Evolutionary conservation across 805 yeast genomes (phyloP).

Genomic region (Suhomyces sp.): DNA sequence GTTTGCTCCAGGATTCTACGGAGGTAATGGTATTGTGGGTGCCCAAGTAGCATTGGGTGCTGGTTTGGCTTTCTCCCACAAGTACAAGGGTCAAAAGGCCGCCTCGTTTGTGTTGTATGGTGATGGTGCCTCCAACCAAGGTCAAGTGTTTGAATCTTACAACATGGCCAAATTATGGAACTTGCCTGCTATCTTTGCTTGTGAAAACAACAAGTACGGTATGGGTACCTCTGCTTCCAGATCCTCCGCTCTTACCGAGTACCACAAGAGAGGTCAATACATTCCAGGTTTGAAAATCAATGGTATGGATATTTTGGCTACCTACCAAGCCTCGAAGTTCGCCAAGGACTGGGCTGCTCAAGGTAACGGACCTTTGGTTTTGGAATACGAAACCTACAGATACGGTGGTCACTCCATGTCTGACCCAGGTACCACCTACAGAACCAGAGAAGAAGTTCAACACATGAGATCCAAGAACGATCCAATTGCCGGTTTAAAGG

Average conservation of each 20-base stretch:
- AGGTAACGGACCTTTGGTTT: slow-evolving; percentile 93
- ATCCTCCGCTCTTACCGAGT: slow-evolving; percentile 94
- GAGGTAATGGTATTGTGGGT: slow-evolving; percentile 99
- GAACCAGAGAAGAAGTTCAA: slow-evolving; percentile 99
- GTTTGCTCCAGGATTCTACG: slow-evolving; percentile 93
- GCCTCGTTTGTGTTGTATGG: slow-evolving; percentile 92
- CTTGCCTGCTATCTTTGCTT: slow-evolving; percentile 89
- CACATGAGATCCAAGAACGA: slow-evolving; percentile 98
- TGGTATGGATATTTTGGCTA: slow-evolving; percentile 97
- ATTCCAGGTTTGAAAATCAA: slow-evolving; percentile 98
- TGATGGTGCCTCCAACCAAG: slow-evolving; percentile 99
- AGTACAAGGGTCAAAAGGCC: slow-evolving; percentile 75
- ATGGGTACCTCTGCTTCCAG: slow-evolving; percentile 99
- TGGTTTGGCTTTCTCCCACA: slow-evolving; percentile 97
- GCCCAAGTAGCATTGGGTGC: slow-evolving; percentile 99
- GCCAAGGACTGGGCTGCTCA: slow-evolving; percentile 94
- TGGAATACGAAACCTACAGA: slow-evolving; percentile 98
- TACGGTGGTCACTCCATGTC: slow-evolving; percentile 99
- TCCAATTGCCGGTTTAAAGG: slow-evolving; percentile 95
- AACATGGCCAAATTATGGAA: slow-evolving; percentile 99
- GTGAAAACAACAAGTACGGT: slow-evolving; percentile 99
- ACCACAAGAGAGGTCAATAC: slow-evolving; percentile 98
- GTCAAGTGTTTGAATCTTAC: slow-evolving; percentile 96
- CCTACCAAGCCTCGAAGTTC: slow-evolving; percentile 92
- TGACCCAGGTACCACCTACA: slow-evolving; percentile 99